These are phyloP conservation scores for Silene uniflora DNA, from an alignment of 148 eudicot species.

Conservation along the genomic window DNA sequence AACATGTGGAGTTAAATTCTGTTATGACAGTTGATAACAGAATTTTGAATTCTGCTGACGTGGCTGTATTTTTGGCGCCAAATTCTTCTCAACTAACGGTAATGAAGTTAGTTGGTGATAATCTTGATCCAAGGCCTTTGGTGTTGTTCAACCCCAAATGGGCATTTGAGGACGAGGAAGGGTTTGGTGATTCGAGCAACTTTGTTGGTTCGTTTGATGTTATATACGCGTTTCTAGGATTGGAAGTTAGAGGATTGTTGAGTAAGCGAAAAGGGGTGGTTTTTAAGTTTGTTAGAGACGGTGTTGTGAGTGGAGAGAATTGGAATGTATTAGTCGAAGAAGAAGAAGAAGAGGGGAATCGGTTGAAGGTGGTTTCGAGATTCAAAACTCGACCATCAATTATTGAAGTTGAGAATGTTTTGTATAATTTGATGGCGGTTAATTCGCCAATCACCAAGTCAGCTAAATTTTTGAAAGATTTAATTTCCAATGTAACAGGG, in stretches of 20 bases:
- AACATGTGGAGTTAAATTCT: slow-evolving; percentile 45
- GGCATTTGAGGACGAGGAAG: slow-evolving; percentile 73
- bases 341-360: slow-evolving; percentile 57
- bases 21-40: slow-evolving; percentile 39
- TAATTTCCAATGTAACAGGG: slow-evolving; percentile 83
- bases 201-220: slow-evolving; percentile 79
- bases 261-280: slow-evolving; percentile 78
- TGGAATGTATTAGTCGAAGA: slow-evolving; percentile 86
- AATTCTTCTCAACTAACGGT: slow-evolving; percentile 48
- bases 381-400: slow-evolving; percentile 68
- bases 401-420: slow-evolving; percentile 68
- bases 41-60: slow-evolving; percentile 61
- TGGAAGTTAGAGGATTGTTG: slow-evolving; percentile 82
- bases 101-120: slow-evolving; percentile 48
- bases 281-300: slow-evolving; percentile 64
- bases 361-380: slow-evolving; percentile 52
- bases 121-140: slow-evolving; percentile 58
- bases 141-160: slow-evolving; percentile 82
- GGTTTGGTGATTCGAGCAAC: slow-evolving; percentile 43
- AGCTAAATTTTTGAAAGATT: slow-evolving; percentile 64
- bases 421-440: slow-evolving; percentile 86
- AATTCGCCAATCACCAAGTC: slow-evolving; percentile 89
- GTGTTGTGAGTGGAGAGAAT: slow-evolving; percentile 63
- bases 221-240: slow-evolving; percentile 80
- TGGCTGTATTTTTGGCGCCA: slow-evolving; percentile 77